phyloP scores from a whole-genome alignment of 1,284 basidiomycete species.

The Papiliotrema flavescens region DNA sequence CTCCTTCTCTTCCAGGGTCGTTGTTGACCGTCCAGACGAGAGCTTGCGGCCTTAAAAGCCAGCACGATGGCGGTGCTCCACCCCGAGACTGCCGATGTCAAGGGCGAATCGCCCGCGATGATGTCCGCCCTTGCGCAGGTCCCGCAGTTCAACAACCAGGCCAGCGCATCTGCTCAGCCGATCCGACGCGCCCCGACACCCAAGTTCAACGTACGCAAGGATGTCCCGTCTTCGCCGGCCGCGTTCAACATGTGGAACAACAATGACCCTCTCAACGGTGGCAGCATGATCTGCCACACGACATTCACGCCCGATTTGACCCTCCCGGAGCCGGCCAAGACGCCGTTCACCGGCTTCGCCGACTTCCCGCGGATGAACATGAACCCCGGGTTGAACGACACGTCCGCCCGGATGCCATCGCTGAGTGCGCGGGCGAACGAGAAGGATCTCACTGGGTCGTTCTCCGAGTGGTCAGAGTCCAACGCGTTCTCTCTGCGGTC shows the following conservation, averaged over 20 bases:
- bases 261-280: slow-evolving; percentile 53
- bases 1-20: not conserved
- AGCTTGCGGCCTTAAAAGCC: slow-evolving; percentile 78
- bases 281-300: slow-evolving; percentile 79
- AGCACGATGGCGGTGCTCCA: slow-evolving; percentile 50
- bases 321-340: slow-evolving; percentile 22
- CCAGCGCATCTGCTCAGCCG: slow-evolving; percentile 32
- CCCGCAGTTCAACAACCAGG: not conserved
- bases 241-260: slow-evolving; percentile 52
- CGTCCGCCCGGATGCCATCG: slow-evolving; percentile 13
- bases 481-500: slow-evolving; percentile 78
- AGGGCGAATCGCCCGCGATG: slow-evolving; percentile 39
- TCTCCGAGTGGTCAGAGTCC: slow-evolving; percentile 58
- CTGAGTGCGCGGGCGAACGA: slow-evolving; percentile 35
- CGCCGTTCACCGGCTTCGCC: slow-evolving; percentile 18
- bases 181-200: slow-evolving; percentile 22
- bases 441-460: slow-evolving; percentile 59
- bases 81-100: slow-evolving; percentile 39
- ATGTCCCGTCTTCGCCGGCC: slow-evolving; percentile 57
- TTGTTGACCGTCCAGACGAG: slow-evolving; percentile 56
- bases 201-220: slow-evolving; percentile 77
- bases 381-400: slow-evolving; percentile 66
- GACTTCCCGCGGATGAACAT: slow-evolving; percentile 60
- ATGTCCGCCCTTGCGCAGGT: slow-evolving; percentile 29
- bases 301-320: slow-evolving; percentile 65